phyloP scores from a whole-genome alignment of 1,284 basidiomycete species.

The Sutorius eximius region DNA sequence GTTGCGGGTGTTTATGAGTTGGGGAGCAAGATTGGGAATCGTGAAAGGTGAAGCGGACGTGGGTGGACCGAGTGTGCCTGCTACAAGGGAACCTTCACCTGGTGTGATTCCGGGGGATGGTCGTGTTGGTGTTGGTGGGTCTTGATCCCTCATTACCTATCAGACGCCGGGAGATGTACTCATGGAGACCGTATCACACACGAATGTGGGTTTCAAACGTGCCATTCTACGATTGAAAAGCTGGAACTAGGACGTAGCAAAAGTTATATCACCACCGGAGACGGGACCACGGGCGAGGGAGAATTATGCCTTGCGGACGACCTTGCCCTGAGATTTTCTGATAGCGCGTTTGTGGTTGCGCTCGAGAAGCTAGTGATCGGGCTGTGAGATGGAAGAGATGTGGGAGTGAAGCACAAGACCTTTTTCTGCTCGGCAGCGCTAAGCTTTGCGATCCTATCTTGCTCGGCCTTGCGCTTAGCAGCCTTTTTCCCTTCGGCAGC shows the following conservation, averaged over 20 bases:
- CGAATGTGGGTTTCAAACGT: slow-evolving; percentile 1
- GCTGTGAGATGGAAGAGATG: not conserved
- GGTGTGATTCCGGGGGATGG: slow-evolving; percentile 7
- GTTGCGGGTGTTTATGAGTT: slow-evolving; percentile 69
- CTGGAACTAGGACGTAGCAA: slow-evolving; percentile 3
- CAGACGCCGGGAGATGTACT: slow-evolving; percentile 1
- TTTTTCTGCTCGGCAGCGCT: slow-evolving; percentile 84
- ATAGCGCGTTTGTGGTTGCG: slow-evolving; percentile 72
- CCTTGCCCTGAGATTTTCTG: slow-evolving; percentile 68
- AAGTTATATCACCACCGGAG: not conserved
- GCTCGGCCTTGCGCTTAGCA: slow-evolving; percentile 73
- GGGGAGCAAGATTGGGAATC: slow-evolving; percentile 52
- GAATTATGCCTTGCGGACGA: slow-evolving; percentile 35
- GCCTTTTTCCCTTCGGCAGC: slow-evolving; percentile 66
- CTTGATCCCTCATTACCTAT: slow-evolving; percentile 13
- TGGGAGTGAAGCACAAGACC: slow-evolving; percentile 37
- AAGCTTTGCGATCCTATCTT: slow-evolving; percentile 69
- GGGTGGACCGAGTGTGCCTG: slow-evolving; percentile 19
- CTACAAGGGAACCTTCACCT: slow-evolving; percentile 28
- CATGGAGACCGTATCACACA: slow-evolving; percentile 16
- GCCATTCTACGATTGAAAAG: slow-evolving; percentile 13
- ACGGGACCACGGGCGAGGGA: not conserved
- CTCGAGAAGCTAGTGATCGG: slow-evolving; percentile 54
- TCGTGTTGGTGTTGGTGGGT: not conserved
- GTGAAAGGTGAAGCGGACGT: slow-evolving; percentile 22